phyloP scores from a whole-genome alignment of 768 basidiomycete species.

The Mrakia frigida region DNA sequence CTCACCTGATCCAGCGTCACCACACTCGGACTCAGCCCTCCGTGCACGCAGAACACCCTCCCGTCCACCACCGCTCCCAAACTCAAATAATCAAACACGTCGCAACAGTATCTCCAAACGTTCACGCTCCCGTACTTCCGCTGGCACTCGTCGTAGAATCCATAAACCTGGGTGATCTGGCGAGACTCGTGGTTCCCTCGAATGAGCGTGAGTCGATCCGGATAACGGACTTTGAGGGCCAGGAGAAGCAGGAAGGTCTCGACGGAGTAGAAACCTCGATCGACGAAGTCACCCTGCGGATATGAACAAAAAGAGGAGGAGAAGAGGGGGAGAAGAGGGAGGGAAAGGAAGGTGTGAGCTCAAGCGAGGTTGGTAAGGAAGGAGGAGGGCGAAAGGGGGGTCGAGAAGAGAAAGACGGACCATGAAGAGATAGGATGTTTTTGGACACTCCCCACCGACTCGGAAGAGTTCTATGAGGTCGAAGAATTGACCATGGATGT shows the following conservation, averaged over 20 bases:
- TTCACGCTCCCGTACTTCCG: slow-evolving; percentile 99
- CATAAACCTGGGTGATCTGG: slow-evolving; percentile 99
- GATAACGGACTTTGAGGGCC: slow-evolving; percentile 96
- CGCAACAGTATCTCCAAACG: slow-evolving; percentile 98
- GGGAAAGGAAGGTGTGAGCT: neutral
- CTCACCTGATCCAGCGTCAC: slow-evolving; percentile 80
- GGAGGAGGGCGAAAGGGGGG: neutral
- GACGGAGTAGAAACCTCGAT: slow-evolving; percentile 88
- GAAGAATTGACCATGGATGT: slow-evolving; percentile 99
- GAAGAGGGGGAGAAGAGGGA: neutral
- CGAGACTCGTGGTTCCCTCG: slow-evolving; percentile 93
- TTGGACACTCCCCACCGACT: slow-evolving; percentile 96
- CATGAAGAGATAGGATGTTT: slow-evolving; percentile 99
- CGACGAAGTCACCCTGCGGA: slow-evolving; percentile 9
- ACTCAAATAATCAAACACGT: slow-evolving; percentile 95
- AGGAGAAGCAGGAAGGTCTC: slow-evolving; percentile 97
- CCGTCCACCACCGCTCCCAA: slow-evolving; percentile 89
- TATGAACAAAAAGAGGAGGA: slow-evolving; percentile 18
- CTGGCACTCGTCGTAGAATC: slow-evolving; percentile 98
- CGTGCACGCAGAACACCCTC: slow-evolving; percentile 97
- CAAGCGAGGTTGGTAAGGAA: neutral
- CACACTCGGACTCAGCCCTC: slow-evolving; percentile 95
- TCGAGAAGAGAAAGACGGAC: slow-evolving; percentile 40
- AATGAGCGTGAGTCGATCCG: slow-evolving; percentile 90
- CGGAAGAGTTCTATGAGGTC: slow-evolving; percentile 98